phyloP scores from a whole-genome alignment of 2,329 filamentous ascomycete genomes.

The Neurospora sp. region DNA sequence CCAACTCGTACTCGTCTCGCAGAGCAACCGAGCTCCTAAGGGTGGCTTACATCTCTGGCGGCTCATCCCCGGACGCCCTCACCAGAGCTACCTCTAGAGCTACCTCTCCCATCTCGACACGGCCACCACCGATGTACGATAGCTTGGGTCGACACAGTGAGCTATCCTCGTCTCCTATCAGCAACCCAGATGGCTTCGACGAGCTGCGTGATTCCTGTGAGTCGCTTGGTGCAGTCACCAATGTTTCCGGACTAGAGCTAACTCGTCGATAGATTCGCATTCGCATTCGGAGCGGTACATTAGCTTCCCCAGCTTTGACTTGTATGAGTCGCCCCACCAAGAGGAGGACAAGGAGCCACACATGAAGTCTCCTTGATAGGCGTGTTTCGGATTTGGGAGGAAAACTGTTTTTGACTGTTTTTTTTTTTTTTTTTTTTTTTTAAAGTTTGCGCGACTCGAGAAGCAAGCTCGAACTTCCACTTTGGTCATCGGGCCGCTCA shows the following conservation, averaged over 20 bases:
- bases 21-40: slow-evolving; percentile 46
- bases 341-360: slow-evolving; percentile 30
- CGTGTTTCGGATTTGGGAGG: background rate
- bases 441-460: background rate
- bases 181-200: slow-evolving; percentile 19
- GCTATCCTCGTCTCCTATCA: slow-evolving; percentile 20
- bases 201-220: slow-evolving; percentile 17
- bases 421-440: background rate
- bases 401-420: background rate
- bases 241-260: background rate
- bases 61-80: slow-evolving; percentile 25
- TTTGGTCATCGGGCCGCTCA: background rate
- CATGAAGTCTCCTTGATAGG: slow-evolving; percentile 21
- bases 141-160: slow-evolving; percentile 17
- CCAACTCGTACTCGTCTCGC: slow-evolving; percentile 37
- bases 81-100: slow-evolving; percentile 22
- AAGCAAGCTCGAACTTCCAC: background rate
- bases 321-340: slow-evolving; percentile 44
- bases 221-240: background rate
- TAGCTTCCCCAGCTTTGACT: slow-evolving; percentile 66
- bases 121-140: slow-evolving; percentile 26
- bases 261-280: slow-evolving; percentile 12
- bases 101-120: slow-evolving; percentile 25
- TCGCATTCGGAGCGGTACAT: slow-evolving; percentile 49
- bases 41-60: slow-evolving; percentile 39